Evolutionary conservation across 78 protist genomes (phyloP).

Genomic region (slime mould (Dictyostelium discoideum)): dicty_2.7 NC_007091.3:3132001-3132500

Average conservation of each 20-base stretch:
- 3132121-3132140: not conserved
- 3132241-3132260: not conserved
- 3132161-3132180: not conserved
- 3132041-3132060: not conserved
- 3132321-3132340: not conserved
- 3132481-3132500: not conserved
- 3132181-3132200: not conserved
- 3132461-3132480: not conserved
- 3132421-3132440: not conserved
- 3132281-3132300: not conserved
- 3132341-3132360: not conserved
- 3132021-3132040: not conserved
- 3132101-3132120: too few species aligned
- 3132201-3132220: not conserved
- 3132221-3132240: not conserved
- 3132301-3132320: not conserved
- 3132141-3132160: not conserved
- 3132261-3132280: not conserved
- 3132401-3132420: not conserved
- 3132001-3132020: not conserved
- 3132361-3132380: not conserved
- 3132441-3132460: not conserved
- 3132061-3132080: not conserved
- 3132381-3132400: not conserved
- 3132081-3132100: too few species aligned